Base-by-base conservation (phyloP, 768 basidiomycete species). In the Termitomyces sp. region DNA sequence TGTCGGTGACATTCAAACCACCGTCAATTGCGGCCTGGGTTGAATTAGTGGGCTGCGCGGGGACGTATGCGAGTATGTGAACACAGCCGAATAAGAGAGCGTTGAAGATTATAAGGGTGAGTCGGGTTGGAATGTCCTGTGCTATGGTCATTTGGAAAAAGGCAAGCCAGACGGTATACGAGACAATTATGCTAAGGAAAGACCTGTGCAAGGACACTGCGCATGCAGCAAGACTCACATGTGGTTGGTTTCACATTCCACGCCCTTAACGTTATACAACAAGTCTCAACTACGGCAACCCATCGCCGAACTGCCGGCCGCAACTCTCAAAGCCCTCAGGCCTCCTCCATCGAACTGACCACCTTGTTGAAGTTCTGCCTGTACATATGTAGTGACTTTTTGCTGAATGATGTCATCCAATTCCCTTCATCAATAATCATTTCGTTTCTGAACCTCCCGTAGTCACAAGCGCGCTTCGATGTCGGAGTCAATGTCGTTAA, bases 21-120 rank as follows among this genome's bases (percentile, higher is more conserved):
- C 73, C 73, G 9, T 67, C 68, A 51, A 74, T 72, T 63, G 74
- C 68, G 31, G 64, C 67, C 18, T 68, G 58, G 0, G 88, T 85
- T 53, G 80, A 74, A 66, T 94, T 94, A 32, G 87, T 87, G 15
- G 88, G 77, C 11, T 71, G 65, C 3, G 91, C 91, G 0, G 91
- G 91, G 57, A 89, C 80, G 67, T 92, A 94, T 46, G 73, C 73
- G 18, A 56, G 57, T 46, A 68, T 68, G 32, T 51, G 52, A 18
- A 45, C 41, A 39, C 36, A 55, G 40, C 55, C 55, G 46, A 66
- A 56, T 41, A 60, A 57, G 27, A 55, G 50, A 11, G 61, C 55
- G 5, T 66, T 48, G 50, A 57, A 12, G 55, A 39, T 7, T 43
- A 25, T 25, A 9, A 38, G 47, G 31, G 39, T 22, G 20, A 46